Conservation (phyloP, 306 rosid species). For the Cucurbita moschata region DNA sequence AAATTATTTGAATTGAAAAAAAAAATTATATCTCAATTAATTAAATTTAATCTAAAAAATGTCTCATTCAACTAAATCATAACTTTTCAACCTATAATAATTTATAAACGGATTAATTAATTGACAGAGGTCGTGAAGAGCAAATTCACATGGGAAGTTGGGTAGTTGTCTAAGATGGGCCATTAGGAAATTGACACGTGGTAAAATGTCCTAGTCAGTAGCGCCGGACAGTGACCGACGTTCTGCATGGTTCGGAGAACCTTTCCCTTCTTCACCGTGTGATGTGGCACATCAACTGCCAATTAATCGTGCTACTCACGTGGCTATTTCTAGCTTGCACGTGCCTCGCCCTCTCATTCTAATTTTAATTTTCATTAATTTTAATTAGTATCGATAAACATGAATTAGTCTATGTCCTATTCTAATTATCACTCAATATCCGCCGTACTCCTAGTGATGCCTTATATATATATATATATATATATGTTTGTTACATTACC, state of each 20-base stretch:
- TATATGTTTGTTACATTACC: no score
- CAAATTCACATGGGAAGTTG: constrained; percentile 38
- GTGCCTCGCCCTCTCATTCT: background rate
- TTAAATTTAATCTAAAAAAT: no score
- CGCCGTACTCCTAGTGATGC: background rate
- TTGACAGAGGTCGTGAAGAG: constrained; percentile 17
- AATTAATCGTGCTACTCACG: constrained; percentile 3
- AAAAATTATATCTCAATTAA: no score
- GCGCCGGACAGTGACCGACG: background rate
- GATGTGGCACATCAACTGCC: constrained; percentile 4
- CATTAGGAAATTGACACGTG: constrained; percentile 13
- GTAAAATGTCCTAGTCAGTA: background rate
- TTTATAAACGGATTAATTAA: background rate
- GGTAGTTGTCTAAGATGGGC: constrained; percentile 26
- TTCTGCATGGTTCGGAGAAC: background rate
- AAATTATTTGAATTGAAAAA: no score
- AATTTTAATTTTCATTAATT: background rate
- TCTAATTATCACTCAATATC: background rate
- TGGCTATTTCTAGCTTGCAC: constrained; percentile 7
- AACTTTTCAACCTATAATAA: background rate
- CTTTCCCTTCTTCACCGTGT: background rate
- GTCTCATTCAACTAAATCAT: no score
- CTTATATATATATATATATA: background rate
- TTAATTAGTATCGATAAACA: background rate
- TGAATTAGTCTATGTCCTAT: background rate